These are phyloP conservation scores for Tephrocybe sp. DNA, from an alignment of 768 basidiomycete genomes.

Conservation along the genomic window DNA sequence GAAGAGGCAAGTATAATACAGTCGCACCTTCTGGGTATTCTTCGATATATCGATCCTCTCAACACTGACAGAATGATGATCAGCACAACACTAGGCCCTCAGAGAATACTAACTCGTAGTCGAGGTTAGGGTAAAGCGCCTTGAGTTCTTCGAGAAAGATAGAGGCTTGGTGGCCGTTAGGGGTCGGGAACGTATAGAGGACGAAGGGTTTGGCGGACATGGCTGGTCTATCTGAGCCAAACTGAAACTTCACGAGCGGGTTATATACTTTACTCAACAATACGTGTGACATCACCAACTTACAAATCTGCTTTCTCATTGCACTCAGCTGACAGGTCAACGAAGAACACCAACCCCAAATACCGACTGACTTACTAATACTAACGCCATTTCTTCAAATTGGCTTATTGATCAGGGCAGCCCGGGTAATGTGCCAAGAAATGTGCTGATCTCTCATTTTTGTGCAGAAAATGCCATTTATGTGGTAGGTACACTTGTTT, in stretches of 20 bases:
- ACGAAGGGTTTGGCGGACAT: conserved; percentile 39
- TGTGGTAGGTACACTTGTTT: conserved; percentile 13
- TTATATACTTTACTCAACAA: background rate
- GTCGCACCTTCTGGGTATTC: conserved; percentile 74
- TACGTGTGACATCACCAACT: background rate
- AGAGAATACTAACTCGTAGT: conserved; percentile 39
- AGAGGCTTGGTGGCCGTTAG: conserved; percentile 56
- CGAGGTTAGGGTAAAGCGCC: conserved; percentile 43
- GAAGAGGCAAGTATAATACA: no score
- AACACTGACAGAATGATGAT: conserved; percentile 33
- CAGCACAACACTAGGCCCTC: background rate
- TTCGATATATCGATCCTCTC: conserved; percentile 56
- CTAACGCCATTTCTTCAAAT: no score
- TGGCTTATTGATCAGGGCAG: background rate
- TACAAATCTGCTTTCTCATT: conserved; percentile 6
- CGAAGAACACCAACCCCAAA: no score
- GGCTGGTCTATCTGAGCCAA: conserved; percentile 31
- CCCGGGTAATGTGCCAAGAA: background rate
- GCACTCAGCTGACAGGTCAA: conserved; percentile 7
- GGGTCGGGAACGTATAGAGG: conserved; percentile 58
- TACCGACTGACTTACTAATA: conserved; percentile 1
- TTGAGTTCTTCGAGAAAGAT: conserved; percentile 66
- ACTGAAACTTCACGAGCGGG: background rate
- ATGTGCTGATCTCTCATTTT: background rate
- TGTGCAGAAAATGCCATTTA: conserved; percentile 2